Evolutionary conservation across 371 early-diverging fungal species (phyloP), one percentile per base, ranked within the genome.

Genomic region (Nematocida sp.): DNA sequence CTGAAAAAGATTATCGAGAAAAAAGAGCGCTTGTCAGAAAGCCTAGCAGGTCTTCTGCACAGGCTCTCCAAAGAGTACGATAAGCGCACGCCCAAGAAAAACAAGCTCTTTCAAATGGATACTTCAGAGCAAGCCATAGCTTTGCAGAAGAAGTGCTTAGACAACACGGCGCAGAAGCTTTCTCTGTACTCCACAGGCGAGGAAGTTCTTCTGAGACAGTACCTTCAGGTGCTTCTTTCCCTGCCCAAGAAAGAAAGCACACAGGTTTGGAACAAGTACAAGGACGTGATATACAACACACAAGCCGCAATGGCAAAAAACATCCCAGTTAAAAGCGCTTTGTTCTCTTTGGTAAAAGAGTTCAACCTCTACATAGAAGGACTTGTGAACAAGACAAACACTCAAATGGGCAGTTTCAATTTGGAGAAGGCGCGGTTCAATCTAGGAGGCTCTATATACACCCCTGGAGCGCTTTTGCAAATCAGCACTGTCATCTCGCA

Each of bases 361-460:
- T 70, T 70, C 32, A 29, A 38, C 32, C 23, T 23, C 7, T 11
- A 8, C 15, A 62, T 50, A 0, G 25, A 15, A 23, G 8, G 56
- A 29, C 19, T 49, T 4, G 19, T 70, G 2, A 45, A 38, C 23
- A 17, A 62, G 15, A 56, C 1, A 27, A 19, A 48, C 23, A 29
- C 60, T 17, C 48, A 64, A 31, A 11, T 48, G 11, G 29, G 63
- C 21, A 45, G 66, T 7, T 63, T 74, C 54, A 63, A 77, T 49
- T 40, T 78, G 8, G 77, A 77, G 53, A 65, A 27, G 45, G 74
- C 78, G 1, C 41, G 52, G n/a, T 51, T 81, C 19, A 79, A 76
- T 67, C 51, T 81, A 8, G 81, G 79, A 13, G 81, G 81, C 21
- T 21, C 79, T 1, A 76, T 81, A 52, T 81, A 79, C 56, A 54